phyloP scores from a whole-genome alignment of 106 monocot species.

The Platanthera zijinensis region DNA sequence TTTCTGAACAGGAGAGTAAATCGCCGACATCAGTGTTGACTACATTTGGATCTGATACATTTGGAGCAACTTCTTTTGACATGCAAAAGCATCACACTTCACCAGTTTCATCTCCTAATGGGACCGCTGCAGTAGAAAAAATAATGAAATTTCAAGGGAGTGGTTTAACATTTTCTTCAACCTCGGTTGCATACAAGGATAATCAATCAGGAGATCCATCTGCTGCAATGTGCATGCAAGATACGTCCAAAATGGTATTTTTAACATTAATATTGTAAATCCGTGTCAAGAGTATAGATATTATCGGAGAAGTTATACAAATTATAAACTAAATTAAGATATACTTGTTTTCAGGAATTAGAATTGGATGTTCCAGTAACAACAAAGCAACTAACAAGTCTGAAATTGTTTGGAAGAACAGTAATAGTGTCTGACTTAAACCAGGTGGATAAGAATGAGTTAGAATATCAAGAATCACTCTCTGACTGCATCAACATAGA shows the following conservation, averaged over 20 bases:
- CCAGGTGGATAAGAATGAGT: background rate
- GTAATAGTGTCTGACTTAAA: conserved; percentile 28
- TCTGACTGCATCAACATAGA: background rate
- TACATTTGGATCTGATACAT: conserved; percentile 18
- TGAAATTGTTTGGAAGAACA: conserved; percentile 76
- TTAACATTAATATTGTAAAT: background rate
- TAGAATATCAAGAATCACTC: background rate
- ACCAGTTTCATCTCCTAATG: conserved; percentile 32
- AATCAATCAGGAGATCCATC: background rate
- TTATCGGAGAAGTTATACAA: background rate
- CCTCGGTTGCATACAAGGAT: background rate
- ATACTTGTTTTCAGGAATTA: conserved; percentile 14
- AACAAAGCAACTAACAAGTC: conserved; percentile 24
- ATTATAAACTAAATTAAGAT: background rate
- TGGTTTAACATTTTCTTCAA: background rate
- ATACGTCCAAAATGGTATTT: conserved; percentile 2
- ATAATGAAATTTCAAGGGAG: conserved; percentile 24
- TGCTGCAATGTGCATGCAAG: background rate
- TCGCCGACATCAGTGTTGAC: conserved; percentile 80
- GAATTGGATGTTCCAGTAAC: conserved; percentile 14
- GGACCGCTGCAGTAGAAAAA: conserved; percentile 27
- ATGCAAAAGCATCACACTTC: conserved; percentile 24
- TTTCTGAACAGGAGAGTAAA: conserved; percentile 40
- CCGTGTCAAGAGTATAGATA: background rate
- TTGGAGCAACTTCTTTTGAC: conserved; percentile 13